Evolutionary conservation across 345 rosid species (phyloP).

Genomic region (Crucihimalaya himalaica): DNA sequence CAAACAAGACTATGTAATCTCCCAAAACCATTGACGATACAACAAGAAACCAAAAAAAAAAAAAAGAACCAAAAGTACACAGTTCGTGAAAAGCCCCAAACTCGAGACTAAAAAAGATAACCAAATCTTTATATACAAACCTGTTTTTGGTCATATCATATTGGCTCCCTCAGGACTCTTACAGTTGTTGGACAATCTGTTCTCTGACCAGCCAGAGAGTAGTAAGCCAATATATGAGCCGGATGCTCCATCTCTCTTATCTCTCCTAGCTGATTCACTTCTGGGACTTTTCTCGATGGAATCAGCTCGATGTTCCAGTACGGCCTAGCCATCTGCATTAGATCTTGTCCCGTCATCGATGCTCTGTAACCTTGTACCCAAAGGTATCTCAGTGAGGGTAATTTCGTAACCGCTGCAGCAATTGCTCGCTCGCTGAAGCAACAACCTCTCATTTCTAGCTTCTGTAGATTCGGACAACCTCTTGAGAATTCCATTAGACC

Average conservation of each 20-base stretch:
- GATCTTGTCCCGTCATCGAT: conserved; percentile 54
- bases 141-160: conserved; percentile 17
- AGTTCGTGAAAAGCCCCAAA: conserved; percentile 21
- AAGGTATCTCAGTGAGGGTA: conserved; percentile 79
- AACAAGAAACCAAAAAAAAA: conserved; percentile 7
- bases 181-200: conserved; percentile 79
- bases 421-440: conserved; percentile 80
- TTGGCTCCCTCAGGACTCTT: conserved; percentile 31
- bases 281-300: conserved; percentile 50
- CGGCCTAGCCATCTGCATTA: conserved; percentile 80
- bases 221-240: conserved; percentile 88
- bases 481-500: conserved; percentile 77
- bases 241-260: conserved; percentile 55
- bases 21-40: conserved; percentile 30
- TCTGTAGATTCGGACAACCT: conserved; percentile 88
- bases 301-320: conserved; percentile 95
- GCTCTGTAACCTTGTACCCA: conserved; percentile 96
- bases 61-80: background rate
- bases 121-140: conserved; percentile 40
- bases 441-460: conserved; percentile 94
- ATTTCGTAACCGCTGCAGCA: conserved; percentile 59
- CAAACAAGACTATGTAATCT: conserved; percentile 38
- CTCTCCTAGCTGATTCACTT: conserved; percentile 41
- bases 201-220: conserved; percentile 91
- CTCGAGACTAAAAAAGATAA: conserved; percentile 11